phyloP scores from a whole-genome alignment of 2,329 filamentous ascomycete species.

The Penicillium carneum region DNA sequence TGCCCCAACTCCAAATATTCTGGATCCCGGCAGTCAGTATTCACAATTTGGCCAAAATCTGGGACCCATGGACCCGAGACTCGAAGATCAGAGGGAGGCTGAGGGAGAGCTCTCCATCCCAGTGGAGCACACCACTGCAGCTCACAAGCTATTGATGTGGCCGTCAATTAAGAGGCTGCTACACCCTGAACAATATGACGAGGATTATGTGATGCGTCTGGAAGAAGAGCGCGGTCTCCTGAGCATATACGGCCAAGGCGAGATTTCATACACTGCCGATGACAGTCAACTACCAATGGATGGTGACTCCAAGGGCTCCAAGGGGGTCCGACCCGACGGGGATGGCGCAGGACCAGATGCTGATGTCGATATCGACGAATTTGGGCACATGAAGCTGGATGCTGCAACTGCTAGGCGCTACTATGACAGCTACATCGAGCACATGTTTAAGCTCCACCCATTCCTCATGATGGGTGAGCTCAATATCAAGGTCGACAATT shows the following conservation, averaged over 20 bases:
- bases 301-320: constrained; percentile 19
- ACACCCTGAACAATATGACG: constrained; percentile 62
- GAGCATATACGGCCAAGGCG: constrained; percentile 78
- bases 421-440: constrained; percentile 63
- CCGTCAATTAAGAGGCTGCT: constrained; percentile 72
- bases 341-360: constrained; percentile 38
- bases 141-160: constrained; percentile 79
- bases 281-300: constrained; percentile 50
- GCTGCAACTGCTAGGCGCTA: constrained; percentile 59
- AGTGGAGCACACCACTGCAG: constrained; percentile 87
- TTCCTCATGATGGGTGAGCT: constrained; percentile 65
- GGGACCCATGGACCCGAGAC: constrained; percentile 1
- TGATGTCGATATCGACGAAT: constrained; percentile 59
- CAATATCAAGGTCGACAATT: constrained; percentile 60
- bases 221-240: constrained; percentile 78
- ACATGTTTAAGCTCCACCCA: constrained; percentile 70
- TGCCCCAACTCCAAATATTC: not conserved
- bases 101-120: constrained; percentile 74
- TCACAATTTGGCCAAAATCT: constrained; percentile 3
- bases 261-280: constrained; percentile 70
- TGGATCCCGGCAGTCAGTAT: constrained; percentile 1
- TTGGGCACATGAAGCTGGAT: constrained; percentile 63
- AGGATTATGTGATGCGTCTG: constrained; percentile 75
- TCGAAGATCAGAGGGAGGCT: constrained; percentile 36
- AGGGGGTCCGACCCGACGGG: constrained; percentile 17